Conservation (phyloP, 495 filamentous ascomycete genomes). For the Schizothecium vesticola region DNA sequence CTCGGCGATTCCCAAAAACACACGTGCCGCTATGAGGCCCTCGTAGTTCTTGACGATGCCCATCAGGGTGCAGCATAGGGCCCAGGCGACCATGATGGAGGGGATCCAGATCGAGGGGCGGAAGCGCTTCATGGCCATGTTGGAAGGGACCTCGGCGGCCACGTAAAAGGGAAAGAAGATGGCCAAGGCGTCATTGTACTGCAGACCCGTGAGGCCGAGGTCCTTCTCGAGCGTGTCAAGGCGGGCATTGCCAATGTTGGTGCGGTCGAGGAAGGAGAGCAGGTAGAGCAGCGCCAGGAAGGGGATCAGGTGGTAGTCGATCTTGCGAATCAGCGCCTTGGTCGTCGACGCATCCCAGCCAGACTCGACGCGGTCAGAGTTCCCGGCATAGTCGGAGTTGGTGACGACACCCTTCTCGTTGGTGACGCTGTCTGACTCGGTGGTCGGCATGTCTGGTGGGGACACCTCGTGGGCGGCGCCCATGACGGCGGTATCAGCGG, state of each 20-base stretch:
- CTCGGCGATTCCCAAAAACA: slow-evolving; percentile 69
- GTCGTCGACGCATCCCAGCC: slow-evolving; percentile 25
- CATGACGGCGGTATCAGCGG: slow-evolving; percentile 12
- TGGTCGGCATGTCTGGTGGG: slow-evolving; percentile 21
- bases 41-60: slow-evolving; percentile 66
- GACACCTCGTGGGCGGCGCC: slow-evolving; percentile 24
- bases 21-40: slow-evolving; percentile 66
- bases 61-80: slow-evolving; percentile 58
- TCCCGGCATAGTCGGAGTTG: slow-evolving; percentile 14
- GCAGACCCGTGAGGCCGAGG: slow-evolving; percentile 52
- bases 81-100: slow-evolving; percentile 52
- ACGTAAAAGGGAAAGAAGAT: slow-evolving; percentile 86
- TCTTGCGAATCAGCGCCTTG: slow-evolving; percentile 44
- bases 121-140: slow-evolving; percentile 58
- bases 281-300: slow-evolving; percentile 51
- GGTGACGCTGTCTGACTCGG: slow-evolving; percentile 27
- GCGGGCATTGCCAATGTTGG: slow-evolving; percentile 78
- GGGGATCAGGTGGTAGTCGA: slow-evolving; percentile 48
- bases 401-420: slow-evolving; percentile 21
- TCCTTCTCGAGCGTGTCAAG: slow-evolving; percentile 60
- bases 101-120: slow-evolving; percentile 58
- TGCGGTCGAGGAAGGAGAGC: slow-evolving; percentile 72
- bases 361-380: slow-evolving; percentile 17
- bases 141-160: slow-evolving; percentile 72
- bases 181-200: slow-evolving; percentile 67